phyloP scores from a whole-genome alignment of 1,284 basidiomycete species.

The Austroboletus novae-zelandiae region DNA sequence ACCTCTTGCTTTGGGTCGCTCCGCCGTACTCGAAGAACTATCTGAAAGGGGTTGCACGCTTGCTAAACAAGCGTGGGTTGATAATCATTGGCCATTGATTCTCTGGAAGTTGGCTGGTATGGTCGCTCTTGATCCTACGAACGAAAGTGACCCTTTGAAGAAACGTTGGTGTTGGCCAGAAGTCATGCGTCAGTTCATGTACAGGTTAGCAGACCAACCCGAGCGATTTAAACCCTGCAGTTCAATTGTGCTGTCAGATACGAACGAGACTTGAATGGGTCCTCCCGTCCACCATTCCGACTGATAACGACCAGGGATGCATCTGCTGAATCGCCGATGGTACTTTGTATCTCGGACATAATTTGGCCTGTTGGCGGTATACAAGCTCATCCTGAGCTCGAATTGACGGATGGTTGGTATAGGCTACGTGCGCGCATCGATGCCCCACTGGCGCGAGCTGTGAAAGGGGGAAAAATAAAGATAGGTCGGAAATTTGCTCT shows the following conservation, averaged over 20 bases:
- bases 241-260: conserved; percentile 55
- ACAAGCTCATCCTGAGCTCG: conserved; percentile 56
- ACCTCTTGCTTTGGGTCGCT: conserved; percentile 43
- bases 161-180: conserved; percentile 79
- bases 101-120: conserved; percentile 94
- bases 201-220: conserved; percentile 57
- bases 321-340: conserved; percentile 70
- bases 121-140: conserved; percentile 67
- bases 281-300: conserved; percentile 78
- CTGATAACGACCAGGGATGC: conserved; percentile 77
- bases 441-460: conserved; percentile 67
- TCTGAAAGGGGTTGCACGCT: conserved; percentile 52
- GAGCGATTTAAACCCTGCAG: conserved; percentile 1
- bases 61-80: conserved; percentile 78
- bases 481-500: conserved; percentile 85
- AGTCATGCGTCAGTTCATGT: conserved; percentile 79
- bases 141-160: conserved; percentile 44
- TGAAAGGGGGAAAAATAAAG: conserved; percentile 61
- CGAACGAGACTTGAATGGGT: conserved; percentile 82
- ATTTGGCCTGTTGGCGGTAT: conserved; percentile 42
- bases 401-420: conserved; percentile 98
- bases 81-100: conserved; percentile 88
- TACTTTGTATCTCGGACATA: conserved; percentile 81
- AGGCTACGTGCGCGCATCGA: conserved; percentile 78
- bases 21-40: conserved; percentile 53